Evolutionary conservation across 139 green algal genomes (phyloP), one percentile per base, ranked within the genome.

Genomic region (Chlorella sp.): DNA sequence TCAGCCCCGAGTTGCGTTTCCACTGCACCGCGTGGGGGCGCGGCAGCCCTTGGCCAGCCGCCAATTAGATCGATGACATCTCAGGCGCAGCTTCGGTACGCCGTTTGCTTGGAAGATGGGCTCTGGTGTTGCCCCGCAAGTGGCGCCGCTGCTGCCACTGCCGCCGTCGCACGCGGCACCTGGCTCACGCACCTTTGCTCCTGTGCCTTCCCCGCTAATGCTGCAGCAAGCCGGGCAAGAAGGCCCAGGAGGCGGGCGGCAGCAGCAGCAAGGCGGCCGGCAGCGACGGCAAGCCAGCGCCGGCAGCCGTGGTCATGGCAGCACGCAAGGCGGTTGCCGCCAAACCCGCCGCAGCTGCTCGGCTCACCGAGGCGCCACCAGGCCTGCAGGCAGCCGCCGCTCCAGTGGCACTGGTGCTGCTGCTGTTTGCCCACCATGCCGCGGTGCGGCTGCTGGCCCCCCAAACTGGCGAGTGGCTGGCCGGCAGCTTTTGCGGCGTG

Each of bases 391-490:
- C 79, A 16, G 32, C n/a, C n/a, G n/a, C 64, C 0, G 43, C 64
- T 1, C 38, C 76, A 44, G 6, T 46, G n/a, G 64, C 79, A 17
- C 48, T 80, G 56, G 9, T 54, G 76, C 36, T 73, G 48, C 67
- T 85, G 48, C 36, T 78, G 46, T 20, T 51, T 38, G 40, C 48
- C 62, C 46, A 73, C 11, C 67, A 76, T 60, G 80, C 80, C 8
- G 80, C 80, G 7, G 30, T 60, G 28, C 67, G 62, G 4, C 32
- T 85, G 67, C 80, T 85, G 67, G 36, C 80, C 24, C 80, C 80
- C 0, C 80, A 85, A 40, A 79, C 80, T 2, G 80, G 80, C 67
- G 48, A 58, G 30, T 85, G 80, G 80, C 80, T 85, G 68, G 80
- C 80, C 0, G 28, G 32, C 14, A 74, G 60, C 8, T 83, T 83